Evolutionary conservation across 78 protist genomes (phyloP), one percentile per base, ranked within the genome.

Genomic region (Isochrysis galbana): DNA sequence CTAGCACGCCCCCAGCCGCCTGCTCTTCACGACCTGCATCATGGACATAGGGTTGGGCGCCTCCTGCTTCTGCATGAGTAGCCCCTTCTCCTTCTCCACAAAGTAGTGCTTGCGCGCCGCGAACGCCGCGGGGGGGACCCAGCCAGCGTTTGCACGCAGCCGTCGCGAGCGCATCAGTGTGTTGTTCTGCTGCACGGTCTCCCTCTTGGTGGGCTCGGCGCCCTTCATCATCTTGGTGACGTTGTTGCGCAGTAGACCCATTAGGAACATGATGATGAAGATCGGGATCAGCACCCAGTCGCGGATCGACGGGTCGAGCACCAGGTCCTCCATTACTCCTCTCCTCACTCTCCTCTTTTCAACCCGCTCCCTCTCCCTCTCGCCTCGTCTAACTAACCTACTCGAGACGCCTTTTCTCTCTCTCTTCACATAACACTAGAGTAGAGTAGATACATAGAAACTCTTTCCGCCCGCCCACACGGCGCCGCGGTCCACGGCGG

Each of bases 261-360:
- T 78, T 2, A 96, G 61, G 61, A 96, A 91, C 92, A 97, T 93
- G 92, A 96, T 90, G 72, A 96, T 80, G 3, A 95, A 44, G 87
- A 97, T 88, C 25, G 98, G 98, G 36, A 96, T 72, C 5, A 97
- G 93, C 89, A 94, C 96, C 96, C 96, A 95, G 38, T 91, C 90
- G 19, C 96, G 38, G 38, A 95, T 95, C 34, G 55, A 41, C 39
- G 93, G 84, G 67, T 95, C 96, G 11, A 95, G 90, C 41, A 48
- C 61, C 32, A 93, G 87, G n/a, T 90, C 78, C n/a, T n/a, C n/a
- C n/a, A n/a, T n/a, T n/a, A n/a, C n/a, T 21, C n/a, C 82, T n/a
- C 19, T 54, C 67, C n/a, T n/a, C n/a, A n/a, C n/a, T n/a, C n/a
- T n/a, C n/a, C n/a, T n/a, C n/a, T n/a, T n/a, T n/a, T n/a, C n/a